These are phyloP conservation scores for Pulveroboletus frians DNA, from an alignment of 768 basidiomycete species.

Conservation along the genomic window DNA sequence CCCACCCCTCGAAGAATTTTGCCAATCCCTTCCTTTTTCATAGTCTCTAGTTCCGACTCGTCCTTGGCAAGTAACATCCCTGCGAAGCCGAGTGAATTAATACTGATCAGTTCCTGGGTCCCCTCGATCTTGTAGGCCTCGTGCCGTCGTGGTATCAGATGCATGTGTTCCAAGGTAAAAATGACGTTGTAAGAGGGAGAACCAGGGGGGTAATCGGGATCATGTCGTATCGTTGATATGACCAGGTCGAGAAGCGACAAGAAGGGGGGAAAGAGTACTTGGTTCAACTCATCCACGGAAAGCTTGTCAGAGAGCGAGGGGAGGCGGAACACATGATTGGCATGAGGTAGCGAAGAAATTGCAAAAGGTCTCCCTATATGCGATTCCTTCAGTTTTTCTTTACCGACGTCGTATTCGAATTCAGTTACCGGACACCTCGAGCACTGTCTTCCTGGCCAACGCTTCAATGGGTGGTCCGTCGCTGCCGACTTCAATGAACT, in stretches of 20 bases:
- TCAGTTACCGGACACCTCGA: slow-evolving; percentile 41
- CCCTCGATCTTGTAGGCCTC: slow-evolving; percentile 53
- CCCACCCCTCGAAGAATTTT: slow-evolving; percentile 63
- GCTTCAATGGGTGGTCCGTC: slow-evolving; percentile 75
- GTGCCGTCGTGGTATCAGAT: slow-evolving; percentile 72
- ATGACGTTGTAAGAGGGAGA: slow-evolving; percentile 80
- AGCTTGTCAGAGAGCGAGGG: slow-evolving; percentile 19
- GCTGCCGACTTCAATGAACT: slow-evolving; percentile 64
- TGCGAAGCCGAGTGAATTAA: slow-evolving; percentile 88
- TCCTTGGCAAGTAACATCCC: slow-evolving; percentile 88
- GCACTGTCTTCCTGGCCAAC: slow-evolving; percentile 49
- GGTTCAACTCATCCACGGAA: slow-evolving; percentile 42
- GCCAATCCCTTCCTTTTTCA: slow-evolving; percentile 58
- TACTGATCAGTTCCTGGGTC: slow-evolving; percentile 55
- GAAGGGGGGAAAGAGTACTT: slow-evolving; percentile 54
- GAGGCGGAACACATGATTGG: slow-evolving; percentile 68
- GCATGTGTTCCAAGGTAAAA: slow-evolving; percentile 76
- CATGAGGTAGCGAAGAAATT: slow-evolving; percentile 63
- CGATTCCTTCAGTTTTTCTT: slow-evolving; percentile 1
- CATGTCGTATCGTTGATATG: slow-evolving; percentile 68
- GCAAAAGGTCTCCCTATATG: slow-evolving; percentile 67
- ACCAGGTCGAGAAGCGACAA: slow-evolving; percentile 70
- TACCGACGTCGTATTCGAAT: not conserved
- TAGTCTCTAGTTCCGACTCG: slow-evolving; percentile 63
- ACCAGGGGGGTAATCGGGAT: slow-evolving; percentile 55